Evolutionary conservation across 495 filamentous ascomycete genomes (phyloP).

Genomic region (Neurospora sp.): DNA sequence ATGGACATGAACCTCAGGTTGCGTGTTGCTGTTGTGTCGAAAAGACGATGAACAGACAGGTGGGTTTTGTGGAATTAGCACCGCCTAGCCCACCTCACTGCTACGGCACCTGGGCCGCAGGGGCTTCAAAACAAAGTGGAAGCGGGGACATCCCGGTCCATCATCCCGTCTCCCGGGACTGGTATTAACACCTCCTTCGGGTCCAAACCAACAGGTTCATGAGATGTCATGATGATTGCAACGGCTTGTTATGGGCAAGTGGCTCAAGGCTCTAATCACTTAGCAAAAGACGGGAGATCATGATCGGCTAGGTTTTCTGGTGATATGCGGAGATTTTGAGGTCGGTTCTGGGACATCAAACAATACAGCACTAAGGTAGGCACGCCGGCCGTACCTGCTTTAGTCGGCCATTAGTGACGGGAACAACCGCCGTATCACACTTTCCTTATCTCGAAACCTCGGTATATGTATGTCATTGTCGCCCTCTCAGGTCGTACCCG

Average conservation of each 20-base stretch:
- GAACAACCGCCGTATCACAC: neutral
- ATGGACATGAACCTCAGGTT: neutral
- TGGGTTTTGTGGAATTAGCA: neutral
- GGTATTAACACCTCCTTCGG: neutral
- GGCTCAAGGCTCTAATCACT: no score
- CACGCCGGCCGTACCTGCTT: neutral
- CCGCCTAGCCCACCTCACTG: neutral
- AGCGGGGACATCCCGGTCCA: neutral
- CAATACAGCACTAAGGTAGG: neutral
- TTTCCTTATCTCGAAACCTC: neutral
- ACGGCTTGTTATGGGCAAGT: no score
- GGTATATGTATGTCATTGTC: neutral
- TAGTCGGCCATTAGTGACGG: neutral
- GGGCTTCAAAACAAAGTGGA: neutral
- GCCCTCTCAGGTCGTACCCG: neutral
- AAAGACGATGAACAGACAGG: neutral
- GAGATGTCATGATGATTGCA: neutral
- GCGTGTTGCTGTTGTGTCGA: no score
- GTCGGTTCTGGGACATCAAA: neutral
- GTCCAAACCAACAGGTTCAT: neutral
- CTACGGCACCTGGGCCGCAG: neutral
- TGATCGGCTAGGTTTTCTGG: neutral
- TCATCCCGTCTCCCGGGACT: neutral
- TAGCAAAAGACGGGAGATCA: no score
- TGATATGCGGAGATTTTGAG: neutral